These are phyloP conservation scores for Coemansia sp. DNA, from an alignment of 192 early-diverging fungal species.

Conservation along the genomic window DNA sequence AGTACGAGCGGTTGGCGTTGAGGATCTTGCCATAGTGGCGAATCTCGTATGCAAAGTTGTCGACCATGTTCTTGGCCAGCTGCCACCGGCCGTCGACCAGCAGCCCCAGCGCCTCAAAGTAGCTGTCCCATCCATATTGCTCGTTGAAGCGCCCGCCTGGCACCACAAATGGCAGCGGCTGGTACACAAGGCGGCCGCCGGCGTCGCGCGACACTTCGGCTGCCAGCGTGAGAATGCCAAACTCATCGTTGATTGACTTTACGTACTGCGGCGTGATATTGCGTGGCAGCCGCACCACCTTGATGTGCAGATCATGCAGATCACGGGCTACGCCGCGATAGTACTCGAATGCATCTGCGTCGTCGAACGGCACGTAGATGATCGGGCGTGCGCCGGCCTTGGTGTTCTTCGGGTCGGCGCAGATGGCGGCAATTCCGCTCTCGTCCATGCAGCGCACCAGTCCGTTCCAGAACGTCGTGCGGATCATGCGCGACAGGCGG, in stretches of 20 bases:
- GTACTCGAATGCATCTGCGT: conserved; percentile 74
- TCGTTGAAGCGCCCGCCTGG: conserved; percentile 99
- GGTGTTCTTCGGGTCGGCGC: conserved; percentile 89
- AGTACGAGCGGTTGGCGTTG: conserved; percentile 98
- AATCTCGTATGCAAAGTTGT: conserved; percentile 97
- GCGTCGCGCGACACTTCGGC: conserved; percentile 55
- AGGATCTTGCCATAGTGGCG: conserved; percentile 98
- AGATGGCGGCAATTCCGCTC: conserved; percentile 85
- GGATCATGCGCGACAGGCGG: conserved; percentile 86
- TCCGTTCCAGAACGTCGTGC: conserved; percentile 94
- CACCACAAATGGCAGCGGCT: conserved; percentile 92
- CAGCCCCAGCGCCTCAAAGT: conserved; percentile 90
- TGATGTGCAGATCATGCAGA: conserved; percentile 69
- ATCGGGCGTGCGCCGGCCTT: conserved; percentile 73
- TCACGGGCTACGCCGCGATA: conserved; percentile 68
- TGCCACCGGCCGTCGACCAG: conserved; percentile 82
- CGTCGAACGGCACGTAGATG: conserved; percentile 89
- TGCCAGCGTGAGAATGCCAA: conserved; percentile 87
- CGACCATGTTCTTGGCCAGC: conserved; percentile 92
- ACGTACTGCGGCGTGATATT: conserved; percentile 89
- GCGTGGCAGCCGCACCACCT: conserved; percentile 80
- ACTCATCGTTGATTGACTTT: conserved; percentile 82
- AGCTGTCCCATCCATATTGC: conserved; percentile 99
- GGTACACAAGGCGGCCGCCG: conserved; percentile 54
- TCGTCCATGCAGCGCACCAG: conserved; percentile 86